Percentiles rank a stretch among this genome's conserved stretches.
Conservation (phyloP, 805 yeast species). For the Cyberlindnera maclurae region DNA sequence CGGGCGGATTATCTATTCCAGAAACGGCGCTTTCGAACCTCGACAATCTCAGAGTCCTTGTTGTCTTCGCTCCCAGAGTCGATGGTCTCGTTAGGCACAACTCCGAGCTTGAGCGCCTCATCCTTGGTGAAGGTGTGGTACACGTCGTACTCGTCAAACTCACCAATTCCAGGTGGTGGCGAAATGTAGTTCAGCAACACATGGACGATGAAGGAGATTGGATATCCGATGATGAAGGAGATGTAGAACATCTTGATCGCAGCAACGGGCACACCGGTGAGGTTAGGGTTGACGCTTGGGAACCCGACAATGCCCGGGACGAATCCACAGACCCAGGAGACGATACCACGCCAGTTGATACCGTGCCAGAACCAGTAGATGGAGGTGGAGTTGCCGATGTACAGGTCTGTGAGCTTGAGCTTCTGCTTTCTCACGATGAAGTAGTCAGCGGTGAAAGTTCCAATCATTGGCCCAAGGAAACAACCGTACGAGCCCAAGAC, state of each 20-base stretch:
- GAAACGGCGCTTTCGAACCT: no score
- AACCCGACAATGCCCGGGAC: slow-evolving; percentile 39
- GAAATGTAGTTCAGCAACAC: slow-evolving; percentile 18
- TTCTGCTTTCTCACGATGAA: slow-evolving; percentile 31
- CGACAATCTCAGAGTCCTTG: no score
- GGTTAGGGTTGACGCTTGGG: slow-evolving; percentile 23
- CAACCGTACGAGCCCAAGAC: slow-evolving; percentile 26
- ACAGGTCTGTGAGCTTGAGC: slow-evolving; percentile 35
- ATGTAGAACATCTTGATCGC: slow-evolving; percentile 23
- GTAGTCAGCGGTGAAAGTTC: slow-evolving; percentile 30
- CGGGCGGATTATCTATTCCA: no score
- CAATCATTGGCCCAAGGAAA: slow-evolving; percentile 39
- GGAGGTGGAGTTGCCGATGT: slow-evolving; percentile 26
- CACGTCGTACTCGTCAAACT: slow-evolving; percentile 27
- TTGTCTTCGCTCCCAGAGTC: background rate
- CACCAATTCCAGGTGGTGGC: slow-evolving; percentile 26
- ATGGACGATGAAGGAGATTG: slow-evolving; percentile 20
- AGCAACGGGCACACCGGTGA: slow-evolving; percentile 20
- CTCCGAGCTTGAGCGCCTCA: slow-evolving; percentile 28
- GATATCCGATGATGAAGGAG: slow-evolving; percentile 23
- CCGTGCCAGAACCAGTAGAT: slow-evolving; percentile 39
- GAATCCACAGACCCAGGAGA: slow-evolving; percentile 32
- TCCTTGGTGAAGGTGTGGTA: slow-evolving; percentile 28
- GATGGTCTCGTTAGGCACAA: slow-evolving; percentile 20
- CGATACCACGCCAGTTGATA: slow-evolving; percentile 34